Evolutionary conservation across 1,284 basidiomycete genomes (phyloP), one percentile per base, ranked within the genome.

Genomic region (Ustilago trichophora): DNA sequence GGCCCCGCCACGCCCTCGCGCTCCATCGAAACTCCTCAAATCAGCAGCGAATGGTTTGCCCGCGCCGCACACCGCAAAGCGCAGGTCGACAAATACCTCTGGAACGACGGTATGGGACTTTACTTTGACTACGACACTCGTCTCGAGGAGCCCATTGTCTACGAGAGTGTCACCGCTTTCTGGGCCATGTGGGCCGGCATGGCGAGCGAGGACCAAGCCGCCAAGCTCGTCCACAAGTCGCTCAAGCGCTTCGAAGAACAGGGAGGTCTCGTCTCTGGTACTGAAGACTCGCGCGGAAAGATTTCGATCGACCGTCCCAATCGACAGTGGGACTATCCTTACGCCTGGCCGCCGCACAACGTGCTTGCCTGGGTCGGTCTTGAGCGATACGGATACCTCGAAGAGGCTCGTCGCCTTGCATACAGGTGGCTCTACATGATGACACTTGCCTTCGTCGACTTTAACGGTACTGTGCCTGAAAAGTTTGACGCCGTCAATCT

Each of bases 161-260:
- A 98, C 80, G 96, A 98, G 85, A 91, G 90, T 78, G 95, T 92
- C 32, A 98, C 96, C 1, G 86, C 91, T 19, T 91, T 95, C 83
- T 98, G 94, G 94, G 87, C 93, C 41, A 86, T 98, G 63, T 98
- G 95, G 96, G 92, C 93, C 12, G 96, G 95, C 11, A 93, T 93
- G 82, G 92, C 94, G 21, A 93, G 90, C 74, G 93, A 96, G 75
- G 89, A 92, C 66, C 96, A 98, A 83, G 91, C 91, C 41, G 90
- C 90, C 86, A 89, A 90, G 82, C 87, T 98, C 76, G 90, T 97
- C 89, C 87, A 88, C 22, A 86, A 91, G 53, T 93, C 92, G 19
- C 83, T 98, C 77, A 89, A 89, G 84, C 96, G 96, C 84, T 97
- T 98, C 75, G 95, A 98, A 82, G 93, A 92, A 16, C 87, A 93